These are phyloP conservation scores for Mycena galopus DNA, from an alignment of 768 basidiomycete species.

Conservation along the genomic window DNA sequence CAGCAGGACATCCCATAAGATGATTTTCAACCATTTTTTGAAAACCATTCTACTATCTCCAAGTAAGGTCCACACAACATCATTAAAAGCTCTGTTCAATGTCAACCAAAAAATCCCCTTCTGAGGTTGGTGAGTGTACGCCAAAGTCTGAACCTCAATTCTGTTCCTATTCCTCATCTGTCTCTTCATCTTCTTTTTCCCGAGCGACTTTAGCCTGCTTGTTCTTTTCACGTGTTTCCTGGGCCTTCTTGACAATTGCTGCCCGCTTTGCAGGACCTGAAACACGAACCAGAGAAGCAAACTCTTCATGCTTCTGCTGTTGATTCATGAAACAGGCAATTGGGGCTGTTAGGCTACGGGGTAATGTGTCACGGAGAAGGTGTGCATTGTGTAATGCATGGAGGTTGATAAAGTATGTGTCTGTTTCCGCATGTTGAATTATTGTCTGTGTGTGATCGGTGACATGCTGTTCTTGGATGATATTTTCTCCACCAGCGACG, in stretches of 20 bases:
- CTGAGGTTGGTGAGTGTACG: too few species aligned
- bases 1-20: too few species aligned
- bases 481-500: not conserved
- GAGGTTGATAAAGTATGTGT: conserved; percentile 1
- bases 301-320: not conserved
- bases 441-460: not conserved
- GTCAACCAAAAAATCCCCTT: too few species aligned
- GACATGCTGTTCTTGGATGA: not conserved
- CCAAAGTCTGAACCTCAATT: too few species aligned
- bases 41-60: too few species aligned
- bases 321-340: not conserved
- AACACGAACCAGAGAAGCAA: not conserved
- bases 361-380: not conserved
- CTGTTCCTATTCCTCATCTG: not conserved
- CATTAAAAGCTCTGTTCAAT: too few species aligned
- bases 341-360: not conserved
- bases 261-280: conserved; percentile 10
- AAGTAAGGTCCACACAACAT: too few species aligned
- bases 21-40: too few species aligned
- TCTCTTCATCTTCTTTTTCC: not conserved
- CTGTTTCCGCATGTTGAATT: not conserved
- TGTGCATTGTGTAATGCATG: conserved; percentile 6
- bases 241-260: not conserved
- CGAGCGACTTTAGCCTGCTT: not conserved
- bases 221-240: conserved; percentile 3